Percentiles rank a stretch among this genome's conserved stretches.
These are phyloP conservation scores for Suhomyces pyralidae DNA, from an alignment of 805 yeast species.

Conservation along the genomic window DNA sequence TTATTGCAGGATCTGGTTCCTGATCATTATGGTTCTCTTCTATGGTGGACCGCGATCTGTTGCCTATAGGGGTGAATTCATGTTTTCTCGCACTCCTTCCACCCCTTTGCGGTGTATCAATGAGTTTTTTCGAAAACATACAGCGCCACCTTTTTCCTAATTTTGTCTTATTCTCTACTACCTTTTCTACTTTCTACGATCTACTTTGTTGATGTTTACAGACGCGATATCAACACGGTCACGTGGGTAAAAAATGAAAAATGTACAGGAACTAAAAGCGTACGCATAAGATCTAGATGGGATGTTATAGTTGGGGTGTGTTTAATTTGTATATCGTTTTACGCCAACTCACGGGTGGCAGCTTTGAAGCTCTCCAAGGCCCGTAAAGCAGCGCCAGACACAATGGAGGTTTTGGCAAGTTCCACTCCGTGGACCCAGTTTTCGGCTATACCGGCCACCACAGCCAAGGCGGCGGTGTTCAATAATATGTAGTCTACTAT, in stretches of 20 bases:
- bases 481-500: conserved; percentile 84
- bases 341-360: conserved; percentile 10
- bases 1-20: conserved; percentile 1
- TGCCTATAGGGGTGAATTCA: conserved; percentile 27
- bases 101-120: conserved; percentile 16
- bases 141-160: not conserved
- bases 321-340: conserved; percentile 5
- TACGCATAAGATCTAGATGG: conserved; percentile 22
- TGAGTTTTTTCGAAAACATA: conserved; percentile 12
- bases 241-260: not conserved
- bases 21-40: conserved; percentile 5
- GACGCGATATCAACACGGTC: not conserved
- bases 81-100: conserved; percentile 6
- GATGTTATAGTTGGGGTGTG: conserved; percentile 9
- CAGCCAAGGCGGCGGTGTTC: conserved; percentile 86
- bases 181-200: not conserved
- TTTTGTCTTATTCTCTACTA: not conserved
- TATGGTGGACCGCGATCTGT: conserved; percentile 10
- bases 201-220: not conserved
- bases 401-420: conserved; percentile 66
- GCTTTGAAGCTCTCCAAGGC: conserved; percentile 55
- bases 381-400: conserved; percentile 60
- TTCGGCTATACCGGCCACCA: conserved; percentile 63
- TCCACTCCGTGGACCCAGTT: conserved; percentile 78
- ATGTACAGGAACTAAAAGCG: not conserved